Evolutionary conservation across 2,329 filamentous ascomycete species (phyloP).

Genomic region (Fusarium phyllophilum): DNA sequence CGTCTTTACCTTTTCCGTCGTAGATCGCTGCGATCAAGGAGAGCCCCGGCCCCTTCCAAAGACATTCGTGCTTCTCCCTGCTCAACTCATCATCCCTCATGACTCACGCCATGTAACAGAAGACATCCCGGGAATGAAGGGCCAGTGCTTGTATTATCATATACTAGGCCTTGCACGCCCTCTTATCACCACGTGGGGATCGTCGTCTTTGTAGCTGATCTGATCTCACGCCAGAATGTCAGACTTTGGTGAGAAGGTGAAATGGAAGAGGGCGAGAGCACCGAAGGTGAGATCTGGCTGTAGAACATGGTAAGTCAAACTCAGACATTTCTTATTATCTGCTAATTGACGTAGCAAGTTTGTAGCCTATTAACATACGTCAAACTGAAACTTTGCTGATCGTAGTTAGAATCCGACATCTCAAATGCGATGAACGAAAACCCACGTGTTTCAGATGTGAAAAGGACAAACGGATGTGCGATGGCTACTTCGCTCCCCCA

Average conservation of each 20-base stretch:
- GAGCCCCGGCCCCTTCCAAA: neutral
- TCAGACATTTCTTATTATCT: accelerated
- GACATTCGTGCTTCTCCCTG: neutral
- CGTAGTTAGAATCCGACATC: conserved; percentile 11
- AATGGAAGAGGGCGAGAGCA: conserved; percentile 5
- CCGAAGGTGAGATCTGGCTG: conserved; percentile 27
- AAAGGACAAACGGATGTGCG: conserved; percentile 13
- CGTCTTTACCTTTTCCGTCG: neutral
- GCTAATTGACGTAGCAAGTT: conserved; percentile 10
- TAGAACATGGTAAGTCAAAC: conserved; percentile 5
- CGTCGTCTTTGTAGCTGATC: neutral
- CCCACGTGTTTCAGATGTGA: conserved; percentile 11
- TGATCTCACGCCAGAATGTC: neutral
- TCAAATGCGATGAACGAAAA: conserved; percentile 27
- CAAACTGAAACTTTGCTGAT: neutral
- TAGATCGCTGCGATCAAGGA: neutral
- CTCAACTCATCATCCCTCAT: neutral
- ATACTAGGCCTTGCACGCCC: neutral
- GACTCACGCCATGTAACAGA: neutral
- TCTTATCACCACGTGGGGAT: neutral
- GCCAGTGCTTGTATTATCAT: neutral
- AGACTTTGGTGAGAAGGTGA: neutral
- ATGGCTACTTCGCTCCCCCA: neutral
- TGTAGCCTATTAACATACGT: neutral
- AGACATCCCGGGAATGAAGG: neutral